Evolutionary conservation across 805 yeast genomes (phyloP).

Genomic region (Metschnikowia picachoensis): DNA sequence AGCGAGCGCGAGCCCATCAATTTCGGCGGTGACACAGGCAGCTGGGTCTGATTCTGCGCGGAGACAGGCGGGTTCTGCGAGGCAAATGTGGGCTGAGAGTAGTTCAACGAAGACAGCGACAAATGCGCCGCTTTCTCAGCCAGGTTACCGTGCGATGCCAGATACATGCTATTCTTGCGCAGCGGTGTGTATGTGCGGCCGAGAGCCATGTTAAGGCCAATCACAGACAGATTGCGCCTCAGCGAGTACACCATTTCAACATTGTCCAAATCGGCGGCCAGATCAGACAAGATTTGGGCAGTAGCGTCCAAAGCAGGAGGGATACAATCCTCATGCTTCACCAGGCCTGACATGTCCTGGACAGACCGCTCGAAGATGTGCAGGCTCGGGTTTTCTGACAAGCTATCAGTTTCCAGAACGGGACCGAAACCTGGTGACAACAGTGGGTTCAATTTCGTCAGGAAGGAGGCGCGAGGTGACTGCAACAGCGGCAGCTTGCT

Average conservation of each 20-base stretch:
- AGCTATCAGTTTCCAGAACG: slow-evolving; percentile 11
- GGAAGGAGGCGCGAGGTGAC: slow-evolving; percentile 6
- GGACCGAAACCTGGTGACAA: slow-evolving; percentile 15
- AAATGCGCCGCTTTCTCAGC: background rate
- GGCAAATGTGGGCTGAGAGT: slow-evolving; percentile 8
- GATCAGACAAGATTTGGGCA: slow-evolving; percentile 59
- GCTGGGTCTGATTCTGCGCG: slow-evolving; percentile 15
- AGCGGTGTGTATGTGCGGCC: slow-evolving; percentile 39
- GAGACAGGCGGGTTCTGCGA: slow-evolving; percentile 4
- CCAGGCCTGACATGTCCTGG: slow-evolving; percentile 30
- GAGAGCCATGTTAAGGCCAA: slow-evolving; percentile 46
- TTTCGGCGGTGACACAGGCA: slow-evolving; percentile 40
- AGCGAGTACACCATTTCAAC: slow-evolving; percentile 65
- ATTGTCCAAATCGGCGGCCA: slow-evolving; percentile 58
- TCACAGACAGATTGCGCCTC: slow-evolving; percentile 53
- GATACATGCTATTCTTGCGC: slow-evolving; percentile 30
- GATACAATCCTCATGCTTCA: slow-evolving; percentile 58
- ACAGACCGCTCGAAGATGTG: slow-evolving; percentile 42
- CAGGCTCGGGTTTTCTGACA: slow-evolving; percentile 21
- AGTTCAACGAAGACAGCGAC: slow-evolving; percentile 10
- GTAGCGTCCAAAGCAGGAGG: slow-evolving; percentile 82
- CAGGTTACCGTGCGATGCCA: slow-evolving; percentile 14
- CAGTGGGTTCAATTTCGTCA: slow-evolving; percentile 6
- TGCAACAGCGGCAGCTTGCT: slow-evolving; percentile 4
- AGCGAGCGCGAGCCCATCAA: slow-evolving; percentile 33